Percentiles rank a stretch among this genome's conserved stretches.
Evolutionary conservation across 2,329 filamentous ascomycete genomes (phyloP).

Genomic region (Akanthomyces muscarius): DNA sequence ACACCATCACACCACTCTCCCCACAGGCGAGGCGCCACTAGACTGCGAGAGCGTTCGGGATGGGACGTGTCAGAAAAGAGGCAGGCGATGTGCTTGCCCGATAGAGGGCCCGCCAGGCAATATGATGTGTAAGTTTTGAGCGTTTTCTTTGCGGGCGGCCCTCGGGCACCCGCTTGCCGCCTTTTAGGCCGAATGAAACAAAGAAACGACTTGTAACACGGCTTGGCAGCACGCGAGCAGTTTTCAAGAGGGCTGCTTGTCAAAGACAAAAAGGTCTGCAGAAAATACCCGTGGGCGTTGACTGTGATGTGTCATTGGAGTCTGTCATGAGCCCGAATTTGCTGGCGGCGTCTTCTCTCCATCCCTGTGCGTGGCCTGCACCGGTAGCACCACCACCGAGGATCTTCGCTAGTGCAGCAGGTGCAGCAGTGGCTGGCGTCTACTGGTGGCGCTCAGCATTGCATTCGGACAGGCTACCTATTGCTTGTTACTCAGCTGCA

Average conservation of each 20-base stretch:
- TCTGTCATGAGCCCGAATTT: neutral
- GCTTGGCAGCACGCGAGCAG: conserved; percentile 13
- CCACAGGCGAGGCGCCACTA: conserved; percentile 12
- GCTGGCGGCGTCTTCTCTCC: neutral
- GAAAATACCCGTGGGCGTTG: neutral
- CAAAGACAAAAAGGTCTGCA: no score
- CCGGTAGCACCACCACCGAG: neutral
- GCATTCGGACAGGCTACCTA: neutral
- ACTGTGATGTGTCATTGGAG: neutral
- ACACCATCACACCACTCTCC: neutral
- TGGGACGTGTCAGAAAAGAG: conserved; percentile 11
- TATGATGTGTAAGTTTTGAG: conserved; percentile 16
- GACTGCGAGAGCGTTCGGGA: neutral
- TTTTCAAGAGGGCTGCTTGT: neutral
- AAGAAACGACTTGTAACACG: neutral
- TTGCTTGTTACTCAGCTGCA: neutral
- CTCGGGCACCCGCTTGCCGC: neutral
- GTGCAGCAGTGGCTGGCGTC: neutral
- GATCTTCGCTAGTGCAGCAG: neutral
- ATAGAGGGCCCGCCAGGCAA: neutral
- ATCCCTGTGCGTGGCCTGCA: neutral
- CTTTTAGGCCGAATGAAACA: neutral
- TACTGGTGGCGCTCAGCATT: neutral
- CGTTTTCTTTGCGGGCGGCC: neutral
- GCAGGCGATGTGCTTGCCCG: neutral